Evolutionary conservation across 495 filamentous ascomycete species (phyloP).

Genomic region (Xanthoparmelia taractica): DNA sequence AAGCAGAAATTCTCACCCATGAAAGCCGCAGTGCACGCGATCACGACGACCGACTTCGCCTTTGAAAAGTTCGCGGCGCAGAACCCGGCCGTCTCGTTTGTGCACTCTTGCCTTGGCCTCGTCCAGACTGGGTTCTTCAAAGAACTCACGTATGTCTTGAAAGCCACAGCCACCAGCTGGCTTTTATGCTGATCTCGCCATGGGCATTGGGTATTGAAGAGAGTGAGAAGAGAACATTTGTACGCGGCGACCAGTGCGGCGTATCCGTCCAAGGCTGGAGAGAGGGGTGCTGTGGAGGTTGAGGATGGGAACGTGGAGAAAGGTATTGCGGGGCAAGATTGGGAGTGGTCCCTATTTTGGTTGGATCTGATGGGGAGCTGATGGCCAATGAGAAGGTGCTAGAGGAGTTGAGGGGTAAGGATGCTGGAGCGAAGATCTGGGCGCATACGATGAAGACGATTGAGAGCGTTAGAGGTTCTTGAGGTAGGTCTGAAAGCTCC

Average conservation of each 20-base stretch:
- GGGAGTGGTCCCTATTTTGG: conserved; percentile 37
- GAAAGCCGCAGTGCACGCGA: conserved; percentile 8
- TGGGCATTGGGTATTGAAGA: conserved; percentile 33
- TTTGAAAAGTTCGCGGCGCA: conserved; percentile 16
- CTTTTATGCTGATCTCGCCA: conserved; percentile 24
- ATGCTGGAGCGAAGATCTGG: conserved; percentile 30
- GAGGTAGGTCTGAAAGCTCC: no score
- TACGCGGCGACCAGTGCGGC: conserved; percentile 37
- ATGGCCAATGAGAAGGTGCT: conserved; percentile 27
- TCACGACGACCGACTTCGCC: conserved; percentile 14
- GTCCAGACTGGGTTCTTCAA: conserved; percentile 27
- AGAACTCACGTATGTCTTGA: conserved; percentile 22
- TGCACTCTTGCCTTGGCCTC: conserved; percentile 17
- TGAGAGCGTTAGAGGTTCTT: conserved; percentile 22
- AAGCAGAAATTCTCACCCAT: conserved; percentile 7
- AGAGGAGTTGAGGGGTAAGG: conserved; percentile 29
- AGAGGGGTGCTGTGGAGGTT: conserved; percentile 5
- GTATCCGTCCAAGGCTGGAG: conserved; percentile 29
- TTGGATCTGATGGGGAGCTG: conserved; percentile 33
- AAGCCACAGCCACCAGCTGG: conserved; percentile 10
- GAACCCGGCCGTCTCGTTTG: conserved; percentile 6
- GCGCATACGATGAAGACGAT: conserved; percentile 35
- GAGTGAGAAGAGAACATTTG: conserved; percentile 40
- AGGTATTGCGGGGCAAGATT: conserved; percentile 27
- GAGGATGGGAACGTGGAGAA: conserved; percentile 21